phyloP scores from a whole-genome alignment of 2,329 filamentous ascomycete species.

The Tolypocladium ovalisporum region DNA sequence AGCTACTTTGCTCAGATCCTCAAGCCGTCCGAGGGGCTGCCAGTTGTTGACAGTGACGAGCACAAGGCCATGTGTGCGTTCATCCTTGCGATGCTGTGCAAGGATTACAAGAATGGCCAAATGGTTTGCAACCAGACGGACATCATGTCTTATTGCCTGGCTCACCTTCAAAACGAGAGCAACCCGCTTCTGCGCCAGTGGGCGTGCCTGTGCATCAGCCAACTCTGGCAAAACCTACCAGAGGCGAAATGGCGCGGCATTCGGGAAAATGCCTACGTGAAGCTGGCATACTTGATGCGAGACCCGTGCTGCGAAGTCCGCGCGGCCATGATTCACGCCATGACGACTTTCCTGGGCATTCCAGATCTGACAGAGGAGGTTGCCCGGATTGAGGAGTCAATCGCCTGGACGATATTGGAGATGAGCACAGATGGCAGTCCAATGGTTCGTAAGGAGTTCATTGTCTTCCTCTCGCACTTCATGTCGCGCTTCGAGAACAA shows the following conservation, averaged over 20 bases:
- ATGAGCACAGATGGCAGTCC: slow-evolving; percentile 93
- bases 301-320: slow-evolving; percentile 89
- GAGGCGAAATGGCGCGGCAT: slow-evolving; percentile 97
- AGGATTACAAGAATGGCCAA: slow-evolving; percentile 84
- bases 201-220: slow-evolving; percentile 90
- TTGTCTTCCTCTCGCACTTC: slow-evolving; percentile 90
- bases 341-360: slow-evolving; percentile 90
- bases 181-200: slow-evolving; percentile 88
- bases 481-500: slow-evolving; percentile 84
- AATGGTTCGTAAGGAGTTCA: slow-evolving; percentile 83
- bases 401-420: slow-evolving; percentile 79
- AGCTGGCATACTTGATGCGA: slow-evolving; percentile 68
- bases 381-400: slow-evolving; percentile 78
- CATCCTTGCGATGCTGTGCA: slow-evolving; percentile 94
- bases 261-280: slow-evolving; percentile 70
- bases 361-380: slow-evolving; percentile 87
- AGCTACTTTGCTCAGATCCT: slow-evolving; percentile 93
- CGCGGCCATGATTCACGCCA: slow-evolving; percentile 83
- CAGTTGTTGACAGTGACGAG: slow-evolving; percentile 79
- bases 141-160: slow-evolving; percentile 78
- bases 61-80: slow-evolving; percentile 99
- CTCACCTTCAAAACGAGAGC: slow-evolving; percentile 73
- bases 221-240: slow-evolving; percentile 82
- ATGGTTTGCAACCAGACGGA: slow-evolving; percentile 84
- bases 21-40: slow-evolving; percentile 71